Evolutionary conservation across 2,329 filamentous ascomycete species (phyloP).

Genomic region (Cladosporium velox): DNA sequence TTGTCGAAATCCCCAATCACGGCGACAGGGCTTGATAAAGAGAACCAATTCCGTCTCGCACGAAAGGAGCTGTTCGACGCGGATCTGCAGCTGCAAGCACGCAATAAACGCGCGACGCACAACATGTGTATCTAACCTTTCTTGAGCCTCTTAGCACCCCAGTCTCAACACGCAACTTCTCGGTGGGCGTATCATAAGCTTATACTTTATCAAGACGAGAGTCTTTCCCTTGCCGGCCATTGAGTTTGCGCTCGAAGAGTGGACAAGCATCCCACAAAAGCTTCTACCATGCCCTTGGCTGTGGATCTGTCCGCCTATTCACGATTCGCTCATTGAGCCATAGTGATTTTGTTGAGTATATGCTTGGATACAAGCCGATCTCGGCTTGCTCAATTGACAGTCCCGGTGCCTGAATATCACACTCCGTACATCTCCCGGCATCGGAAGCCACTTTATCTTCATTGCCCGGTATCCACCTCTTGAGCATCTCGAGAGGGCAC

Average conservation of each 20-base stretch:
- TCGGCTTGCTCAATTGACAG: not conserved
- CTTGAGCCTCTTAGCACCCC: not conserved
- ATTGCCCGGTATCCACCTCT: not conserved
- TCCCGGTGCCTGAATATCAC: not conserved
- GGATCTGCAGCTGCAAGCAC: not conserved
- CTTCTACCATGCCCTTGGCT: not conserved
- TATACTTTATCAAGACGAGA: not conserved
- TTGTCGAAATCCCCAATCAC: too few species aligned
- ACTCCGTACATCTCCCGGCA: not conserved
- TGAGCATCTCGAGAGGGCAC: not conserved
- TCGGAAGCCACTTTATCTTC: not conserved
- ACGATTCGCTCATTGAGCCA: not conserved
- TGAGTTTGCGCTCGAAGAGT: not conserved
- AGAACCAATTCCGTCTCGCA: not conserved
- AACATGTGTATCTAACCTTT: not conserved
- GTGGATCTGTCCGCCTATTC: not conserved
- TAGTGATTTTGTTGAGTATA: not conserved
- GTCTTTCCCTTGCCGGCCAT: not conserved
- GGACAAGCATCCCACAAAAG: not conserved
- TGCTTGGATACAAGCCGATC: not conserved
- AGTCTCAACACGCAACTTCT: not conserved
- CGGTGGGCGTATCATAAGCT: not conserved
- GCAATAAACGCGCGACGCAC: conserved; percentile 12
- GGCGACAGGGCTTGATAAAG: not conserved
- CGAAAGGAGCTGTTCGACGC: not conserved